phyloP scores from a whole-genome alignment of 352 stramenopile genomes.

The Phytopythium montanum region DNA sequence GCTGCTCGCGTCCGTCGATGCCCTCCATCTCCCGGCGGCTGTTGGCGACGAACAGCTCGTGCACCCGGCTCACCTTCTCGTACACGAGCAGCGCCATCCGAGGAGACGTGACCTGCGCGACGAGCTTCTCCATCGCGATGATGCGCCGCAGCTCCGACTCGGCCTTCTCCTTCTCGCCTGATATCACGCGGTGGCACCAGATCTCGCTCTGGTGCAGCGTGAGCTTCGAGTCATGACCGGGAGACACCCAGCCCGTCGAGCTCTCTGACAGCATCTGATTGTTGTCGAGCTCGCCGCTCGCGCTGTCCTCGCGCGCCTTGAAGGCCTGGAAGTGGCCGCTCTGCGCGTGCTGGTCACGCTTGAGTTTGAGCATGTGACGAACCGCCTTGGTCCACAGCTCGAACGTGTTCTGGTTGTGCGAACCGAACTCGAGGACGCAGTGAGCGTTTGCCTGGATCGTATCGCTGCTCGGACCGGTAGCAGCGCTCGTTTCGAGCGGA shows the following conservation, averaged over 20 bases:
- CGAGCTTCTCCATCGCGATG: slow-evolving; percentile 83
- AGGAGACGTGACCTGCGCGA: slow-evolving; percentile 69
- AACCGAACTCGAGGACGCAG: slow-evolving; percentile 74
- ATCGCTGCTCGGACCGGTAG: background rate
- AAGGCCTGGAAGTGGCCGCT: slow-evolving; percentile 1
- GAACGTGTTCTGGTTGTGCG: slow-evolving; percentile 79
- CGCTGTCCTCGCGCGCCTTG: background rate
- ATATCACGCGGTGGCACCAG: slow-evolving; percentile 80
- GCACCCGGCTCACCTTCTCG: slow-evolving; percentile 86
- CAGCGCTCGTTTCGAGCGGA: background rate
- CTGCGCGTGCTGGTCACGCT: slow-evolving; percentile 35
- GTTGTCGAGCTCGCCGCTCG: slow-evolving; percentile 11
- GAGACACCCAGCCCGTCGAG: slow-evolving; percentile 57
- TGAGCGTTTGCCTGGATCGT: slow-evolving; percentile 51
- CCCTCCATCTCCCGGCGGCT: slow-evolving; percentile 70
- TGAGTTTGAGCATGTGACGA: slow-evolving; percentile 55
- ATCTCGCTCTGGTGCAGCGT: slow-evolving; percentile 84
- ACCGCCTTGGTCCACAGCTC: slow-evolving; percentile 86
- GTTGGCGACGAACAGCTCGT: slow-evolving; percentile 82
- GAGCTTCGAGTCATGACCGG: slow-evolving; percentile 76
- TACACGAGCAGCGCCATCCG: slow-evolving; percentile 86
- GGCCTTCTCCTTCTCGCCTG: slow-evolving; percentile 78
- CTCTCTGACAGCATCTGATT: slow-evolving; percentile 10
- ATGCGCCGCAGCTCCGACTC: slow-evolving; percentile 81
- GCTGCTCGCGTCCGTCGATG: slow-evolving; percentile 34